A percentile compares a stretch with the other conserved stretches of the same genome.
These are phyloP conservation scores for Sugiyamaella paludigena DNA, from an alignment of 1,139 yeast genomes.

Conservation along the genomic window DNA sequence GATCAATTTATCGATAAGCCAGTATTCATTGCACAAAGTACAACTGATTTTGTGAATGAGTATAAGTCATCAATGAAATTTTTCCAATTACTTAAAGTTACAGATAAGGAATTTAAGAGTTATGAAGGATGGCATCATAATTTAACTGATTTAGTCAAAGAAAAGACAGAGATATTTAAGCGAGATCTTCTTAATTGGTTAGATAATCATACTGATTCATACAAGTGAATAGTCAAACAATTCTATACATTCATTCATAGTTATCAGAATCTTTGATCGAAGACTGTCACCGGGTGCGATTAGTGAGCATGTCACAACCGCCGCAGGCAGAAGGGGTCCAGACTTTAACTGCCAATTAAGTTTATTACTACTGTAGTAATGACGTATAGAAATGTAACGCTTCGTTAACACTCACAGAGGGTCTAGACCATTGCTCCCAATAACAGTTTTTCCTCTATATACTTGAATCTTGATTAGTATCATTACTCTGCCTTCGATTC, in stretches of 20 bases:
- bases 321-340: constrained; percentile 7
- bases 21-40: constrained; percentile 55
- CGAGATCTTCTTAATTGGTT: constrained; percentile 45
- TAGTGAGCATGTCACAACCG: not conserved
- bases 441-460: too few relatives aligned
- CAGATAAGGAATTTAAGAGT: constrained; percentile 38
- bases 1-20: constrained; percentile 47
- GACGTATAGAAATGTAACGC: too few relatives aligned
- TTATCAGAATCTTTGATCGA: too few relatives aligned
- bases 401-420: too few relatives aligned
- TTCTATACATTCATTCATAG: too few relatives aligned
- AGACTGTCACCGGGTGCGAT: not conserved
- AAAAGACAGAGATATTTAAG: constrained; percentile 39
- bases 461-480: too few relatives aligned
- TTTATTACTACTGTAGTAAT: too few relatives aligned
- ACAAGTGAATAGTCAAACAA: too few relatives aligned
- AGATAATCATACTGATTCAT: constrained; percentile 25
- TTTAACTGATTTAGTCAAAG: constrained; percentile 44
- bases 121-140: constrained; percentile 41
- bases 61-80: constrained; percentile 53
- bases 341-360: too few relatives aligned
- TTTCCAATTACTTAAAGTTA: constrained; percentile 38
- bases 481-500: too few relatives aligned
- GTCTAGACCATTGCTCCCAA: too few relatives aligned
- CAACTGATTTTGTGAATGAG: constrained; percentile 54